Base-by-base conservation (phyloP, 108 stramenopile genomes). In the Epipyxis sp. region DNA sequence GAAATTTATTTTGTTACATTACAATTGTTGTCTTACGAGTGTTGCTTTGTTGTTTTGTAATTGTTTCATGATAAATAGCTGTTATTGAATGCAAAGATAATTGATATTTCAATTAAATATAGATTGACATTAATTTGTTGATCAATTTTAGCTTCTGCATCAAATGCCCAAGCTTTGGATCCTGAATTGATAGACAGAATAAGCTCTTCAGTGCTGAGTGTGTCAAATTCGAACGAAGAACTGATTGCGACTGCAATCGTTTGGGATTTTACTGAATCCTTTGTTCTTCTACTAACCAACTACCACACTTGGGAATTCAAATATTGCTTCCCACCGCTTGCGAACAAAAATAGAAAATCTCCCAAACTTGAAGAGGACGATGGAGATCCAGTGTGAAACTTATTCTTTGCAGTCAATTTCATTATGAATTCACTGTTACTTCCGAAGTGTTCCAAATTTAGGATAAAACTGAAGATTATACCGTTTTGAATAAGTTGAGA, bases 241-340 rank as follows among this genome's bases (percentile, higher is more conserved):
- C 13, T 50, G 46, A 6, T 50, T 20, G 46, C 46, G 46, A 50
- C 46, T 50, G 46, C 20, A 6, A 50, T 50, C 46, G 46, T 50
- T 20, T 50, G 46, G 46, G 46, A 50, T 20, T 50, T 13, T 20
- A 50, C 46, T 50, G 46, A 50, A 6, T 50, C 46, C 20, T 13
- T 13, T 13, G 46, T 50, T 50, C 46, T 50, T 6, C 46, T 50
- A 6, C 46, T 50, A 6, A 50, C 46, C 46, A 50, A 50, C 46
- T 50, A 50, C 46, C 46, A 50, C 46, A 50, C 46, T 20, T 50
- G 46, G 46, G 46, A 50, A 50, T 50, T 13, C 46, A 50, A 50
- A 20, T 50, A 50, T 20, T 50, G 46, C 46, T 50, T 50, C 20
- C 46, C 46, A 20, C 46, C 46, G 46, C 6, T 13, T 6, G 46